phyloP scores from a whole-genome alignment of 1,139 yeast species.

The Debaryomyces singareniensis region DNA sequence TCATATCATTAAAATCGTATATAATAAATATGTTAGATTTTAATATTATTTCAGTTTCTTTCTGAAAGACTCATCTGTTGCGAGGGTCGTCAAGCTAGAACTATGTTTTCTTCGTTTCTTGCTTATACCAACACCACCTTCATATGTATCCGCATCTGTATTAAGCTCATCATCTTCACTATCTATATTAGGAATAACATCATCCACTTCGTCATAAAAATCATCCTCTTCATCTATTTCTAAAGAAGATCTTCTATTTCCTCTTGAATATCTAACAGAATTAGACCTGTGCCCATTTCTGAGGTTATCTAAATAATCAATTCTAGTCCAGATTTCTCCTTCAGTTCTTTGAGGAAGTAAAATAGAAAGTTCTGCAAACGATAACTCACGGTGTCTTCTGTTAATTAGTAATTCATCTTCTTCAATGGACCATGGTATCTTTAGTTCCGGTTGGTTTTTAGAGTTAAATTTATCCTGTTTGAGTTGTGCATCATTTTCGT shows the following conservation, averaged over 20 bases:
- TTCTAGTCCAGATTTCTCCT: constrained; percentile 63
- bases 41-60: constrained; percentile 4
- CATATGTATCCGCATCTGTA: constrained; percentile 33
- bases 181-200: constrained; percentile 29
- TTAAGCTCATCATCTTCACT: constrained; percentile 33
- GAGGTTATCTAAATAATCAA: constrained; percentile 46
- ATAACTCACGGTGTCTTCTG: constrained; percentile 52
- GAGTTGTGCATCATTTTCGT: constrained; percentile 4
- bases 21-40: background rate
- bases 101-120: constrained; percentile 37
- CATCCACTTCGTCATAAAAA: constrained; percentile 35
- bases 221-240: constrained; percentile 45
- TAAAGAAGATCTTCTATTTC: constrained; percentile 34
- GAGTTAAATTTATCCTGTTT: constrained; percentile 2
- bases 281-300: constrained; percentile 37
- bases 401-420: constrained; percentile 66
- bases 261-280: constrained; percentile 23
- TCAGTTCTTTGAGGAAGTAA: constrained; percentile 69
- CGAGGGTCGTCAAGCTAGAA: constrained; percentile 39
- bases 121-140: constrained; percentile 17
- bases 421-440: constrained; percentile 53
- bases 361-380: constrained; percentile 69
- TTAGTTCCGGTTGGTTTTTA: constrained; percentile 16
- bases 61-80: constrained; percentile 14
- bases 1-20: background rate